Conservation (phyloP, 306 rosid species). For the Erythrophleum fordii region DNA sequence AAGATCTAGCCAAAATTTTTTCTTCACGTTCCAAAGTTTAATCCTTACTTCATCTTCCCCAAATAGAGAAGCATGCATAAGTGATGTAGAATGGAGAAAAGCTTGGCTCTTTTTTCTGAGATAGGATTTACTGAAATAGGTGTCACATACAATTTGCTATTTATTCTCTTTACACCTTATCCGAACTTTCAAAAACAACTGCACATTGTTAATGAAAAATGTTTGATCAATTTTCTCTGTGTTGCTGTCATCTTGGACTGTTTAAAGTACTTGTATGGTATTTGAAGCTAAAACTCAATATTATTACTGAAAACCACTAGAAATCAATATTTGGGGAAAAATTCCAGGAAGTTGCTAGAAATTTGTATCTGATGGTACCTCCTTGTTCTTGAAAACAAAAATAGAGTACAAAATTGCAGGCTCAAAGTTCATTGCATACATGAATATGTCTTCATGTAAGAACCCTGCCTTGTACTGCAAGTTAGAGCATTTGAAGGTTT, state of each 20-base stretch:
- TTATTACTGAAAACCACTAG: neutral
- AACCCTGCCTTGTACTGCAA: neutral
- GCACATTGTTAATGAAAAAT: neutral
- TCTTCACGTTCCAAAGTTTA: neutral
- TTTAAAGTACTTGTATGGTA: neutral
- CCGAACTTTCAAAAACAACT: neutral
- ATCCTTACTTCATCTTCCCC: neutral
- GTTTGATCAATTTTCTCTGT: neutral
- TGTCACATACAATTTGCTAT: neutral
- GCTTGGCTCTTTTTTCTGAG: slow-evolving; percentile 2
- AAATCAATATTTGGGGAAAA: neutral
- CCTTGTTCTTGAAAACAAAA: neutral
- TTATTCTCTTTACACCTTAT: too few species aligned
- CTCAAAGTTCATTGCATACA: neutral
- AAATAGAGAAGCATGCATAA: slow-evolving; percentile 13
- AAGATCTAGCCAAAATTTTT: neutral
- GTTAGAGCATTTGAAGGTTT: neutral
- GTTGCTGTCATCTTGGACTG: neutral
- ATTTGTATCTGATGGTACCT: neutral
- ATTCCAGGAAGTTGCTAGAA: neutral
- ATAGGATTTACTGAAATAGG: slow-evolving; percentile 8
- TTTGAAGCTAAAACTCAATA: neutral
- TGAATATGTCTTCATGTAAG: neutral
- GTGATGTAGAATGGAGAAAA: slow-evolving; percentile 1
- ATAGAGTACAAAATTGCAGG: neutral